Percentiles rank a stretch among this genome's conserved stretches.
Conservation (phyloP, 176 grass and related monocot genomes). For the Microstegium vimineum region DNA sequence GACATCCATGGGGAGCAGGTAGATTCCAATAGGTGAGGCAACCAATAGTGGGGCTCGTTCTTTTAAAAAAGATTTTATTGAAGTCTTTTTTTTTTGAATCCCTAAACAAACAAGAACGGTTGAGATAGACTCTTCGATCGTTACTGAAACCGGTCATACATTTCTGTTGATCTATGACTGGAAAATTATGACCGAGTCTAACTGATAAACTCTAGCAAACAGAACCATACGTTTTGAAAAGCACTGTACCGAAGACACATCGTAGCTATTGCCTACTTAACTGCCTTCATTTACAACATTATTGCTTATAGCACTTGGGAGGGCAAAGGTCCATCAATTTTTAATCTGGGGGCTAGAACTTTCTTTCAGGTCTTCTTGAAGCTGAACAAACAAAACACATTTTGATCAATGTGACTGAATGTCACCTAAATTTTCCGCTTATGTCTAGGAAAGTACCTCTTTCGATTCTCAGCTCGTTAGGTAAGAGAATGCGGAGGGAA, state of each 20-base stretch:
- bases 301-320: background rate
- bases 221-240: background rate
- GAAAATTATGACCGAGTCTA: too few species aligned
- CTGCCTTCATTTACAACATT: background rate
- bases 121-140: too few species aligned
- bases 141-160: too few species aligned
- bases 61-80: too few species aligned
- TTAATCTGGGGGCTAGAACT: background rate
- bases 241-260: background rate
- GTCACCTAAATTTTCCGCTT: background rate
- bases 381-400: background rate
- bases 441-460: background rate
- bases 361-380: background rate
- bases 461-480: background rate
- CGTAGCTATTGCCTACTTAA: background rate
- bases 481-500: background rate
- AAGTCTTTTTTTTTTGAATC: too few species aligned
- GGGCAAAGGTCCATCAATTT: background rate
- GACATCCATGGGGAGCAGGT: too few species aligned
- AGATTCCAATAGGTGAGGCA: too few species aligned
- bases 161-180: too few species aligned
- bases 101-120: too few species aligned
- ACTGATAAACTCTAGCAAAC: too few species aligned
- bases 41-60: too few species aligned
- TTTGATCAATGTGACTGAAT: background rate